Conservation (phyloP, 2,329 filamentous ascomycete species). For the Byssochlamys sp. region DNA sequence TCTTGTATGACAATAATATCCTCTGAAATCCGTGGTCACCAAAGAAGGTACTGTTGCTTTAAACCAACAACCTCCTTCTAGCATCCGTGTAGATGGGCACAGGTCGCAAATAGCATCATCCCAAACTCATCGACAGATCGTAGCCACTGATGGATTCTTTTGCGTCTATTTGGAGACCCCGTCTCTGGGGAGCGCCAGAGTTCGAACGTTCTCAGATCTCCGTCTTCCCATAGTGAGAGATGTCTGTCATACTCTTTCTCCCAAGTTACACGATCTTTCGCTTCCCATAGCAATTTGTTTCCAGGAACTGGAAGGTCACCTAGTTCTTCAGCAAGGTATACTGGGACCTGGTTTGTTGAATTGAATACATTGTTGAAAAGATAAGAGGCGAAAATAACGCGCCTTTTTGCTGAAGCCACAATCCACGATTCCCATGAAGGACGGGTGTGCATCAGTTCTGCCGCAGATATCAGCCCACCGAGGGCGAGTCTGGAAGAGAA, state of each 20-base stretch:
- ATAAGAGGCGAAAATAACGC: slow-evolving; percentile 45
- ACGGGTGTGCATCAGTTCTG: slow-evolving; percentile 30
- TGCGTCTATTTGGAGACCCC: slow-evolving; percentile 20
- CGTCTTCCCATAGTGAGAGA: slow-evolving; percentile 35
- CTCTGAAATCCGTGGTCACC: background rate
- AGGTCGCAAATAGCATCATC: slow-evolving; percentile 42
- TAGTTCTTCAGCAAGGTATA: slow-evolving; percentile 44
- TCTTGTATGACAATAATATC: background rate
- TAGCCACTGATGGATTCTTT: slow-evolving; percentile 42
- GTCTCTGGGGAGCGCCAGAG: slow-evolving; percentile 39
- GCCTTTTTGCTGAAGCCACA: slow-evolving; percentile 43
- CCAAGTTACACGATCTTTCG: slow-evolving; percentile 32
- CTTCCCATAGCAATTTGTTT: slow-evolving; percentile 37
- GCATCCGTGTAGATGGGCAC: slow-evolving; percentile 19
- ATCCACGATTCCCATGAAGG: slow-evolving; percentile 49
- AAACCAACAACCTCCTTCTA: background rate
- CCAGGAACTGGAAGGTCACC: slow-evolving; percentile 35
- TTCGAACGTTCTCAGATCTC: slow-evolving; percentile 40
- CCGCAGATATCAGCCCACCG: slow-evolving; percentile 36
- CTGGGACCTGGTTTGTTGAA: slow-evolving; percentile 34
- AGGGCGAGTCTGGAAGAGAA: slow-evolving; percentile 35
- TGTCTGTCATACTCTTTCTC: slow-evolving; percentile 35
- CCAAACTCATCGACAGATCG: slow-evolving; percentile 46
- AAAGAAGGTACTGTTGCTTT: too few relatives aligned
- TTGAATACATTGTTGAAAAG: slow-evolving; percentile 45